Percentiles rank a stretch among this genome's conserved stretches.
These are phyloP conservation scores for Clarireedia homoeocarpa DNA, from an alignment of 2,329 filamentous ascomycete species.

Conservation along the genomic window DNA sequence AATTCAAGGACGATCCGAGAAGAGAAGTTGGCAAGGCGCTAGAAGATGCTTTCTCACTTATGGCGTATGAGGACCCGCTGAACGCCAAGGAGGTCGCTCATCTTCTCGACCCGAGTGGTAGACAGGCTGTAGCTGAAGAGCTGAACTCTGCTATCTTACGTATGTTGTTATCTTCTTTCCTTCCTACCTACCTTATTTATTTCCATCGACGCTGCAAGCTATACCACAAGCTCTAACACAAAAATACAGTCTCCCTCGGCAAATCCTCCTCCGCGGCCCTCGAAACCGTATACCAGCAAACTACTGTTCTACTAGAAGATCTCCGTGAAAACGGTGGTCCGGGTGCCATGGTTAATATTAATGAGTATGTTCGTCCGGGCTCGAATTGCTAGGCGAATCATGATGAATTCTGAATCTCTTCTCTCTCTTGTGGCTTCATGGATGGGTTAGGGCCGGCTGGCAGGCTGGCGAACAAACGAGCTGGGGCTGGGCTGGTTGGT, in stretches of 20 bases:
- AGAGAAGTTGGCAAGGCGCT: slow-evolving; percentile 66
- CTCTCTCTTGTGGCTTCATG: too few species aligned
- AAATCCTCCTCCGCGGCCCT: slow-evolving; percentile 82
- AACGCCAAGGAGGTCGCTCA: slow-evolving; percentile 67
- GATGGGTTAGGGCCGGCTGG: too few species aligned
- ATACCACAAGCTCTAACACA: slow-evolving; percentile 12
- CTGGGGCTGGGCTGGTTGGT: too few species aligned
- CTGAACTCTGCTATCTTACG: slow-evolving; percentile 85
- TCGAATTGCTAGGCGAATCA: neutral
- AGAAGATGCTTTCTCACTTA: slow-evolving; percentile 76
- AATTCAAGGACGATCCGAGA: slow-evolving; percentile 66
- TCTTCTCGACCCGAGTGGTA: slow-evolving; percentile 66
- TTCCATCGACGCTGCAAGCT: neutral
- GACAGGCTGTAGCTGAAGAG: slow-evolving; percentile 80
- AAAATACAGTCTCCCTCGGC: slow-evolving; percentile 66
- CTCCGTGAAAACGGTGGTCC: slow-evolving; percentile 71
- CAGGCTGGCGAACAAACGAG: too few species aligned
- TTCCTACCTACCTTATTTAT: neutral
- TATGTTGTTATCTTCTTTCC: slow-evolving; percentile 19
- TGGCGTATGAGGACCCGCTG: slow-evolving; percentile 78
- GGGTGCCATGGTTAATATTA: slow-evolving; percentile 73
- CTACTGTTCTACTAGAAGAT: slow-evolving; percentile 76
- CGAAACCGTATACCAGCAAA: slow-evolving; percentile 80
- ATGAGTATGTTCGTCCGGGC: slow-evolving; percentile 28
- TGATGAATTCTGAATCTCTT: neutral